Conservation (phyloP, 208 protist genomes). For the Leishmania martiniquensis region DNA sequence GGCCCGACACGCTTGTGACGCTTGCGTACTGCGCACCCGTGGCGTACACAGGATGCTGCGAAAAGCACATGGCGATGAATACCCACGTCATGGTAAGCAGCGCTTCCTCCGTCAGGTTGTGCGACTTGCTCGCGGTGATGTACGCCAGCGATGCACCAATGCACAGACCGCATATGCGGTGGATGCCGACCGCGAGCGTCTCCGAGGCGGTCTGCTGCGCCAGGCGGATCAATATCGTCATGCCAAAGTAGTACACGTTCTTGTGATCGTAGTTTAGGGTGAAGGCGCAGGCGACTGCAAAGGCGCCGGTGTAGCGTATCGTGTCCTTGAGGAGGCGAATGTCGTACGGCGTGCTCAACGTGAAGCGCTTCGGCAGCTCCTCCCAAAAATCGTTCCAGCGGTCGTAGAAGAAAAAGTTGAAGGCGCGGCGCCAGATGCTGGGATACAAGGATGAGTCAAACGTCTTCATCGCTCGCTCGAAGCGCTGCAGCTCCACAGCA, state of each 20-base stretch:
- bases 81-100: conserved; percentile 38
- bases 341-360: conserved; percentile 60
- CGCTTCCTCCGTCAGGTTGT: conserved; percentile 34
- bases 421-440: conserved; percentile 31
- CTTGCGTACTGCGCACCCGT: conserved; percentile 53
- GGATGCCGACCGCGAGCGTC: conserved; percentile 52
- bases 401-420: conserved; percentile 72
- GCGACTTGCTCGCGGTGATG: conserved; percentile 40
- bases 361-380: conserved; percentile 66
- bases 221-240: conserved; percentile 72
- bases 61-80: conserved; percentile 50
- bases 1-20: conserved; percentile 40
- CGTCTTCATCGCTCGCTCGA: conserved; percentile 44
- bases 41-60: conserved; percentile 38
- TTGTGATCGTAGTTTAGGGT: conserved; percentile 54
- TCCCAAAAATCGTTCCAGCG: conserved; percentile 64
- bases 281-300: conserved; percentile 54
- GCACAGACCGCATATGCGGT: conserved; percentile 62
- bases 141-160: conserved; percentile 56
- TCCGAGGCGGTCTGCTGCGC: conserved; percentile 60
- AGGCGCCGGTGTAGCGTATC: conserved; percentile 58
- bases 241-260: conserved; percentile 73
- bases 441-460: conserved; percentile 66
- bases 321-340: conserved; percentile 74
- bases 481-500: conserved; percentile 47